Percentiles rank a stretch among this genome's conserved stretches.
These are phyloP conservation scores for Limnomonas spitsbergensis DNA, from an alignment of 139 green algal genomes.

Conservation along the genomic window DNA sequence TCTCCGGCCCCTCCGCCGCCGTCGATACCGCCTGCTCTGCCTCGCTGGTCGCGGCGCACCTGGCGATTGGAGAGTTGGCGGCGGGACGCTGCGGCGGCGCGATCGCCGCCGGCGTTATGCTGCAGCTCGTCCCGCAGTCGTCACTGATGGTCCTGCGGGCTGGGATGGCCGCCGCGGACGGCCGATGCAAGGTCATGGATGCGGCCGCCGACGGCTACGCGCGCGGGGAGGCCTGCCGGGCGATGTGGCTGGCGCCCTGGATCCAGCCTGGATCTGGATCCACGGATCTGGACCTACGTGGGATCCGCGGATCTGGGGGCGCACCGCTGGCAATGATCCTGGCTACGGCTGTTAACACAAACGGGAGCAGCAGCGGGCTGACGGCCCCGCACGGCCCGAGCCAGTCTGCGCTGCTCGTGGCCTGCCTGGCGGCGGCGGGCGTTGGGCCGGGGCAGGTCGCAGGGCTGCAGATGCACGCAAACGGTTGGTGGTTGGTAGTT, in stretches of 20 bases:
- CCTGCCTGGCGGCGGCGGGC: constrained; percentile 33
- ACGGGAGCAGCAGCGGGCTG: constrained; percentile 76
- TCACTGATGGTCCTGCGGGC: constrained; percentile 28
- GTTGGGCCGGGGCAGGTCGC: constrained; percentile 22
- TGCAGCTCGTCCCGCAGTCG: constrained; percentile 37
- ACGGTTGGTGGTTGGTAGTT: too few relatives aligned
- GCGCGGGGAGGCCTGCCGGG: constrained; percentile 54
- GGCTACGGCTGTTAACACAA: constrained; percentile 79
- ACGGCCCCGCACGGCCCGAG: constrained; percentile 81
- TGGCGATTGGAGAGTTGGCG: constrained; percentile 25
- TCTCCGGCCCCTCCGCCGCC: constrained; percentile 59
- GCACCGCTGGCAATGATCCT: constrained; percentile 43
- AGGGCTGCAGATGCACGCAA: constrained; percentile 65
- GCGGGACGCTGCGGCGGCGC: constrained; percentile 9
- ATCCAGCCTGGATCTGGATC: background rate
- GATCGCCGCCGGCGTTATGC: constrained; percentile 50
- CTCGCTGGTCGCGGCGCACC: constrained; percentile 58
- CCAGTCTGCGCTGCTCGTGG: constrained; percentile 62
- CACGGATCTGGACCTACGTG: too few relatives aligned
- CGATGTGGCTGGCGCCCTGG: constrained; percentile 30
- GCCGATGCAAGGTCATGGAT: constrained; percentile 69
- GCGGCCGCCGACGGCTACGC: constrained; percentile 68
- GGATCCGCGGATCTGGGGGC: too few relatives aligned
- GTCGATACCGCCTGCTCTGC: constrained; percentile 73
- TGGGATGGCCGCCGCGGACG: constrained; percentile 65